Evolutionary conservation across 345 rosid species (phyloP).

Genomic region (Psidium friedrichsthalianum): DNA sequence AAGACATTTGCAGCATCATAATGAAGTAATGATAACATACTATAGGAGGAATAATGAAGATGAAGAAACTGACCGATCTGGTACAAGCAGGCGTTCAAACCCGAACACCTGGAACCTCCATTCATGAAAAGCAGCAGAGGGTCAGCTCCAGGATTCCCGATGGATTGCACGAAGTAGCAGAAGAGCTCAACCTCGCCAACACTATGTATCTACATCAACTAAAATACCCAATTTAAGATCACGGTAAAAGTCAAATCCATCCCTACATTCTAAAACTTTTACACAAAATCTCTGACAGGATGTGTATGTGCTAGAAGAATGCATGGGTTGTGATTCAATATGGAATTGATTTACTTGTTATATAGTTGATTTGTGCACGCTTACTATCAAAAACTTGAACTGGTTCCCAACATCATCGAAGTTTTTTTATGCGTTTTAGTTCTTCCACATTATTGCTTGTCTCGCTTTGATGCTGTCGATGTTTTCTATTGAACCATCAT

Average conservation of each 20-base stretch:
- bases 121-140: not conserved
- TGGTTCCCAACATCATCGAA: not conserved
- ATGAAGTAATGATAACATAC: too few species aligned
- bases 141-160: not conserved
- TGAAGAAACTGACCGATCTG: not conserved
- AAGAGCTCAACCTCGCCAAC: not conserved
- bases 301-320: not conserved
- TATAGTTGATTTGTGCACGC: too few species aligned
- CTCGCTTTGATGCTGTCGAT: not conserved
- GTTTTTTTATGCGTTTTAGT: not conserved
- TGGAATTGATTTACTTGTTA: too few species aligned
- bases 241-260: not conserved
- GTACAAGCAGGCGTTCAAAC: not conserved
- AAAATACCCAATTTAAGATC: not conserved
- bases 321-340: not conserved
- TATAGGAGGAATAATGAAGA: not conserved
- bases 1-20: not conserved
- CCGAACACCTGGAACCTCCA: not conserved
- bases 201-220: not conserved
- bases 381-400: too few species aligned
- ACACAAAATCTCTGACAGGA: too few species aligned
- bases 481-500: too few species aligned
- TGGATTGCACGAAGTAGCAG: not conserved
- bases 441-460: not conserved
- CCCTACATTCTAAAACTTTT: not conserved